Evolutionary conservation across 192 early-diverging fungal species (phyloP), one percentile per base, ranked within the genome.

Genomic region (Coemansia biformis): DNA sequence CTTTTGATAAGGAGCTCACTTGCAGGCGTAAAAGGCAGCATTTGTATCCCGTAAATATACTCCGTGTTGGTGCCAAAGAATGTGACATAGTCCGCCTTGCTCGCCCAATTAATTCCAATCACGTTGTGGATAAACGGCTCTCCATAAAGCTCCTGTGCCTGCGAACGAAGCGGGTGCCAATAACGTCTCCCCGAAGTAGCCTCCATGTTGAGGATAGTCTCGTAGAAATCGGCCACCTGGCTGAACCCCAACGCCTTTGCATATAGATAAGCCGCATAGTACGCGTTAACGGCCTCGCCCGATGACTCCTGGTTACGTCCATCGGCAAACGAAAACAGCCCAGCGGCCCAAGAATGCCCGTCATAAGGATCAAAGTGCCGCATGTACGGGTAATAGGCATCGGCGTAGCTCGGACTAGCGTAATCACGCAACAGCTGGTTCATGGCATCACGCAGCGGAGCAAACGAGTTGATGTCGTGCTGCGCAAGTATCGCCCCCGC

Each of bases 301-400:
- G 76, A 66, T 14, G 63, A 67, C 49, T 80, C 79, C 23, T 78
- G 76, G 53, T 80, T 76, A 34, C 76, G 72, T 28, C 66, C 78
- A 15, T 79, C 75, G 22, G 47, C 56, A 43, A 69, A 76, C 3
- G 65, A 43, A 24, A 63, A 66, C 28, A 79, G 47, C 0, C 82
- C 82, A 4, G 80, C 72, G 5, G 82, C 82, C 82, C 82, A 84
- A 39, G 74, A 79, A 49, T 84, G 82, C 21, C 79, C 79, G 41
- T 79, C 80, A 35, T 76, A 84, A 30, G 78, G 69, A 46, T 84
- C 82, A 60, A 73, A 78, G 42, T 66, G 59, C 1, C 82, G 67
- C 46, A 76, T 75, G 24, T 43, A 71, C 26, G 83, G 65, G 50
- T 78, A 84, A 29, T 69, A 59, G n/a, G 43, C 14, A 37, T 81